Conservation (phyloP, 768 basidiomycete species). For the Phaeotremella skinneri region DNA sequence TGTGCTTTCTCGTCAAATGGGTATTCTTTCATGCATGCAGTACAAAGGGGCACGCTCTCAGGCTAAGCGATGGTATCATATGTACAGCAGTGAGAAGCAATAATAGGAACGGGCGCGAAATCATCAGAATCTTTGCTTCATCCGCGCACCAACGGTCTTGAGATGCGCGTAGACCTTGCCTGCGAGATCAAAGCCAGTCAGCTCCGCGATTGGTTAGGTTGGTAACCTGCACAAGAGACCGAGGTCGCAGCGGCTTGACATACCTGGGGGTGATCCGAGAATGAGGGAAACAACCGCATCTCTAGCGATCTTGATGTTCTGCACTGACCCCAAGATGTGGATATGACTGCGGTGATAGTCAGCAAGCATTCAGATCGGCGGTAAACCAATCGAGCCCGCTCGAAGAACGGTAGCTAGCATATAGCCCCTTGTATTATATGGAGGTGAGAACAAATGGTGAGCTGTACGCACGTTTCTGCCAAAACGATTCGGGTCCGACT, state of each 20-base stretch:
- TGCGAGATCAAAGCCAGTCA: slow-evolving; percentile 16
- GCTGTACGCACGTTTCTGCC: slow-evolving; percentile 79
- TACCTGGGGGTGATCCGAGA: slow-evolving; percentile 86
- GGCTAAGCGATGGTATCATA: no score
- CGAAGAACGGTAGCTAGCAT: no score
- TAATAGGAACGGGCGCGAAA: no score
- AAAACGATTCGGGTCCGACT: slow-evolving; percentile 96
- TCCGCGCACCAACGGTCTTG: slow-evolving; percentile 82
- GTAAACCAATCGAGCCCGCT: not conserved
- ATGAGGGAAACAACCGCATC: slow-evolving; percentile 95
- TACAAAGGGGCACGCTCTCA: no score
- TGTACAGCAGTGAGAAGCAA: no score
- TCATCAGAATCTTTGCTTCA: slow-evolving; percentile 82
- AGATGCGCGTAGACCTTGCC: slow-evolving; percentile 69
- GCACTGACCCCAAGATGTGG: slow-evolving; percentile 96
- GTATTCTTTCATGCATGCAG: no score
- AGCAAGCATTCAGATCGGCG: no score
- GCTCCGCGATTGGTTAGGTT: slow-evolving; percentile 10
- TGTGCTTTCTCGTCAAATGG: not conserved
- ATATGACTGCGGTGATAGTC: slow-evolving; percentile 72
- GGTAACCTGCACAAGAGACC: not conserved
- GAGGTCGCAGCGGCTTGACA: not conserved
- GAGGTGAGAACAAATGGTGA: not conserved
- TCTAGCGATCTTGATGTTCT: slow-evolving; percentile 95
- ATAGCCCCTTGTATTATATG: not conserved